phyloP scores from a whole-genome alignment of 2,329 filamentous ascomycete genomes.

The Ceratocystis cacaofunesta region DNA sequence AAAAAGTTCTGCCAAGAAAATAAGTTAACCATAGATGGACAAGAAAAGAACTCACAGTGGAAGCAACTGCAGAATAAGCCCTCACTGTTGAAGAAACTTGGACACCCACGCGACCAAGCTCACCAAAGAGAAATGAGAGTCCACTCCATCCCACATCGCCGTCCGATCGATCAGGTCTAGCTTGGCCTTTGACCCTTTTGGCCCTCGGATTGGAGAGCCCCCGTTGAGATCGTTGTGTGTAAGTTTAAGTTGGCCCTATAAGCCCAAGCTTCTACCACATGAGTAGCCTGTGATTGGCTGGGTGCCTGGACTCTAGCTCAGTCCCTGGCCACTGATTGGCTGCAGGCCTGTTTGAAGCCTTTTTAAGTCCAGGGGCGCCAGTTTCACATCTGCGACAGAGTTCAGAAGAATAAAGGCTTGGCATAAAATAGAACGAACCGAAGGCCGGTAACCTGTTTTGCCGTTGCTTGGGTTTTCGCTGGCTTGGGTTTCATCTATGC shows the following conservation, averaged over 20 bases:
- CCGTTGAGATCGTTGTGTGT: background rate
- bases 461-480: background rate
- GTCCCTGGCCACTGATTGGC: background rate
- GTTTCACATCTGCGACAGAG: constrained; percentile 18
- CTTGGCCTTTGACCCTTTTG: background rate
- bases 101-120: background rate
- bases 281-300: background rate
- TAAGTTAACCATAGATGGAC: background rate
- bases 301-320: background rate
- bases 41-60: background rate
- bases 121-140: background rate
- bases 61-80: background rate
- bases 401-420: background rate
- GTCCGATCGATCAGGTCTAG: background rate
- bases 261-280: background rate
- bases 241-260: background rate
- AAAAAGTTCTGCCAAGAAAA: constrained; percentile 2
- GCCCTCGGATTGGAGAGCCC: background rate
- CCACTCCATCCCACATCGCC: background rate
- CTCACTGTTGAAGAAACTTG: background rate
- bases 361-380: constrained; percentile 11
- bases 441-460: background rate
- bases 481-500: background rate
- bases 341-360: background rate
- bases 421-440: background rate